Conservation (phyloP, 306 rosid species). For the Vigna nakashimae region DNA sequence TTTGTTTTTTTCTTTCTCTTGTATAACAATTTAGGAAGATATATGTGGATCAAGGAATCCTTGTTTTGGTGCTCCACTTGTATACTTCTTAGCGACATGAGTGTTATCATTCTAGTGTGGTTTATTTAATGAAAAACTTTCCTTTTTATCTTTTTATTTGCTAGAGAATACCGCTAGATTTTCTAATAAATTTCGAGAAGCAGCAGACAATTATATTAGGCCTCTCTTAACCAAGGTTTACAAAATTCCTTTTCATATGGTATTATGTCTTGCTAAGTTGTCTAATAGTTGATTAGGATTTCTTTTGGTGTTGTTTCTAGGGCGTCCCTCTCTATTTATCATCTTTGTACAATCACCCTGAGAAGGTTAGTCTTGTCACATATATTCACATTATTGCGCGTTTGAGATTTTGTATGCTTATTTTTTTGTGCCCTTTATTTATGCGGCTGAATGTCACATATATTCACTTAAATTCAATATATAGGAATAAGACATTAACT, state of each 20-base stretch:
- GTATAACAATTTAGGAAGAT: not conserved
- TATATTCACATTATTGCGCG: constrained; percentile 17
- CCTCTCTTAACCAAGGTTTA: constrained; percentile 93
- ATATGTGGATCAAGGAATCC: constrained; percentile 16
- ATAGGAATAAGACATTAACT: too few species aligned
- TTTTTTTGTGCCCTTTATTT: constrained; percentile 4
- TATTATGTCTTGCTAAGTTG: constrained; percentile 32
- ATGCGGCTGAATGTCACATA: not conserved
- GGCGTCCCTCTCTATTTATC: constrained; percentile 98
- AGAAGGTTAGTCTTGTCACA: constrained; percentile 70
- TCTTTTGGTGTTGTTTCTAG: constrained; percentile 58
- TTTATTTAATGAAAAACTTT: constrained; percentile 23
- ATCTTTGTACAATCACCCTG: constrained; percentile 87
- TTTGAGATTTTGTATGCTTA: constrained; percentile 12
- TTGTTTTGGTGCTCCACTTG: constrained; percentile 18
- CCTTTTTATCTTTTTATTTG: constrained; percentile 35
- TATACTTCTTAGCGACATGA: constrained; percentile 12
- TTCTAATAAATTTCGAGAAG: constrained; percentile 82
- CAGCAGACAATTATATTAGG: constrained; percentile 82
- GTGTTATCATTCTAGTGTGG: not conserved
- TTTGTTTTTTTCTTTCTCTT: not conserved
- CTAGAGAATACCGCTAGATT: constrained; percentile 98
- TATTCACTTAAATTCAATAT: too few species aligned
- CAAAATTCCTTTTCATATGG: constrained; percentile 21
- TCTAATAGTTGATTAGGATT: constrained; percentile 36